Evolutionary conservation across 2,329 filamentous ascomycete species (phyloP).

Genomic region (Raffaelea albimanens): DNA sequence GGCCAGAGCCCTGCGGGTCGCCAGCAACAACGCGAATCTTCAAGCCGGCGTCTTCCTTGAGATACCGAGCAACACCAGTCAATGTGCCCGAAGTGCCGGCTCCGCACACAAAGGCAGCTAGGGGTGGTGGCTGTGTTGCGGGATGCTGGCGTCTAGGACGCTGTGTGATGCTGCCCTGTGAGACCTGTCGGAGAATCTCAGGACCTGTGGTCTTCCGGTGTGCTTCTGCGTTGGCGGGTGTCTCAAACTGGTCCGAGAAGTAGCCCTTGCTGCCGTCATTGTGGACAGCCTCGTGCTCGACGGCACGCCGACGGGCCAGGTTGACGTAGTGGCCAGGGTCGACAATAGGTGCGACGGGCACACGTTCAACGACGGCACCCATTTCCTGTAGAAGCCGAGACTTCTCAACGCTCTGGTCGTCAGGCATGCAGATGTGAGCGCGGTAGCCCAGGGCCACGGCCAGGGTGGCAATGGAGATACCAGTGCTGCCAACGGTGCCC

Average conservation of each 20-base stretch:
- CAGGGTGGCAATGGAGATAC: constrained; percentile 85
- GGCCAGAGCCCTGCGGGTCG: constrained; percentile 86
- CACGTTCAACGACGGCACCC: constrained; percentile 85
- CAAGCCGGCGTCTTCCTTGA: constrained; percentile 62
- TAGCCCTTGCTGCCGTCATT: constrained; percentile 64
- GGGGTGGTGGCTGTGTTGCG: constrained; percentile 1
- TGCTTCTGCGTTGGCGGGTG: constrained; percentile 75
- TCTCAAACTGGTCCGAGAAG: constrained; percentile 96
- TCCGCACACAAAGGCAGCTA: constrained; percentile 87
- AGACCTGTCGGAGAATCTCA: constrained; percentile 81
- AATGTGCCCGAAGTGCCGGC: constrained; percentile 94
- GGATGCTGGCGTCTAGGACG: neutral
- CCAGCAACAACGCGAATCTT: constrained; percentile 67
- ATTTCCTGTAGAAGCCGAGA: constrained; percentile 80
- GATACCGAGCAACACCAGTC: constrained; percentile 70
- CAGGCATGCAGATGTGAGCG: constrained; percentile 95
- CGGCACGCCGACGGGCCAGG: constrained; percentile 66
- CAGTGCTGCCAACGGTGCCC: constrained; percentile 91
- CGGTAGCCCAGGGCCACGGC: constrained; percentile 82
- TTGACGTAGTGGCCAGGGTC: constrained; percentile 93
- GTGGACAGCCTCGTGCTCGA: constrained; percentile 54
- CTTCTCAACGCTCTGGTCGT: constrained; percentile 84
- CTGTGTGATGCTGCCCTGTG: constrained; percentile 13
- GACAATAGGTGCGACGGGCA: constrained; percentile 87
- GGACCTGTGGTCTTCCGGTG: constrained; percentile 79